Percentiles rank a stretch among this genome's conserved stretches.
Conservation (phyloP, 2,329 filamentous ascomycete species). For the Colletotrichum sp. region DNA sequence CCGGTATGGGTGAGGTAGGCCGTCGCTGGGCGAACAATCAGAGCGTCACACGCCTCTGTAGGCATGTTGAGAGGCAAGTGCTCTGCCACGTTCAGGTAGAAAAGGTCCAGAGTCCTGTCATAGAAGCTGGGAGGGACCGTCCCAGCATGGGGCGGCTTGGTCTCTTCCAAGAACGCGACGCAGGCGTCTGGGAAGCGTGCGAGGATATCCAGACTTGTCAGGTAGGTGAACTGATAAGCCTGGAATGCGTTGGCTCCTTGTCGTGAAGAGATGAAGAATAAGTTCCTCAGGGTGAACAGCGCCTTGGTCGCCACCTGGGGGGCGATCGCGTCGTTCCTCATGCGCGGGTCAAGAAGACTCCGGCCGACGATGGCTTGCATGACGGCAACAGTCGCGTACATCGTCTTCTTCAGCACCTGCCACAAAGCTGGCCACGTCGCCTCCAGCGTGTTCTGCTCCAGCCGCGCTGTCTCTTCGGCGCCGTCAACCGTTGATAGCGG, state of each 20-base stretch:
- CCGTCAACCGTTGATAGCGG: conserved; percentile 75
- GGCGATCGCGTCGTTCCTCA: conserved; percentile 52
- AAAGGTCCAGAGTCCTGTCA: conserved; percentile 78
- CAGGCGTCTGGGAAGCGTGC: conserved; percentile 70
- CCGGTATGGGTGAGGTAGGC: conserved; percentile 67
- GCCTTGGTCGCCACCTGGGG: conserved; percentile 72
- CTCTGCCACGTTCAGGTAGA: conserved; percentile 86
- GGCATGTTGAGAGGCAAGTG: conserved; percentile 77
- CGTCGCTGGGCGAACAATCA: conserved; percentile 76
- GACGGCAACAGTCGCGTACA: conserved; percentile 77
- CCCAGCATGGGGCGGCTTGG: conserved; percentile 52
- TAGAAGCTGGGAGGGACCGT: conserved; percentile 64
- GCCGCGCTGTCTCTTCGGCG: conserved; percentile 64
- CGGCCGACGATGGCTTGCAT: conserved; percentile 77
- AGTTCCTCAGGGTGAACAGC: conserved; percentile 74
- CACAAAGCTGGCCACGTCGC: conserved; percentile 75
- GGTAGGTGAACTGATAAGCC: conserved; percentile 82
- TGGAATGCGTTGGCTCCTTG: conserved; percentile 77
- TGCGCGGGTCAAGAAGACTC: conserved; percentile 53
- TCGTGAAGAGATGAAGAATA: conserved; percentile 82
- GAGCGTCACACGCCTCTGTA: conserved; percentile 68
- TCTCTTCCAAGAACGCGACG: conserved; percentile 69
- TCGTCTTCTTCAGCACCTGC: conserved; percentile 73
- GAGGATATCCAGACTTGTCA: conserved; percentile 82
- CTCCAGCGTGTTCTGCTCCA: conserved; percentile 69